phyloP scores from a whole-genome alignment of 192 early-diverging fungal genomes.

The Backusella australiensis region DNA sequence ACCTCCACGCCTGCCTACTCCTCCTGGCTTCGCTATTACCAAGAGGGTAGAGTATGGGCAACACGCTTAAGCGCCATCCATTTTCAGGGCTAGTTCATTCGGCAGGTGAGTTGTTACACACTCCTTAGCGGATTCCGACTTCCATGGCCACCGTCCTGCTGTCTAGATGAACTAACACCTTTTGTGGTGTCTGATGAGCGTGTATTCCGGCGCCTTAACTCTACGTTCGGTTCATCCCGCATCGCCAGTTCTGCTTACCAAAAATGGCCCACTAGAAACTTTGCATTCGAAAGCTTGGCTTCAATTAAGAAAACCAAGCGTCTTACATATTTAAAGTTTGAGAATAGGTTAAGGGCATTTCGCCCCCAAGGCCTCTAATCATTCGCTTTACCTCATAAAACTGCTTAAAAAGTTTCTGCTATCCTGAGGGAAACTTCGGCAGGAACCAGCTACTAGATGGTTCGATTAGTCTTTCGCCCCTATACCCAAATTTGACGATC shows the following conservation, averaged over 20 bases:
- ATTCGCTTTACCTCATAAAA: conserved; percentile 84
- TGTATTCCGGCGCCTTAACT: conserved; percentile 58
- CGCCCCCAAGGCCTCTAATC: conserved; percentile 79
- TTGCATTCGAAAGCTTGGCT: conserved; percentile 62
- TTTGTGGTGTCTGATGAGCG: conserved; percentile 71
- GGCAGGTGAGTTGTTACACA: conserved; percentile 66
- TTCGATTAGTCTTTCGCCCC: conserved; percentile 83
- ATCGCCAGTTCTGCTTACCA: conserved; percentile 89
- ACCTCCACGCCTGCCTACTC: conserved; percentile 72
- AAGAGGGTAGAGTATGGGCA: conserved; percentile 68
- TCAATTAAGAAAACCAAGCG: conserved; percentile 68
- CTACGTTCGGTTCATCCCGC: conserved; percentile 82
- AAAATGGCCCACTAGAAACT: conserved; percentile 87
- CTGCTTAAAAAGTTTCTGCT: conserved; percentile 72
- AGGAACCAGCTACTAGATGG: conserved; percentile 85
- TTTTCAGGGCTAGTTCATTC: conserved; percentile 69
- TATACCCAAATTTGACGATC: conserved; percentile 80
- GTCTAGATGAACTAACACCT: conserved; percentile 80
- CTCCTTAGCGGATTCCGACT: conserved; percentile 82
- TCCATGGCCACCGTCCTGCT: conserved; percentile 84
- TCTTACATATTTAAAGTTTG: conserved; percentile 79
- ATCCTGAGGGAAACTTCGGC: conserved; percentile 83
- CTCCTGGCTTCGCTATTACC: conserved; percentile 51
- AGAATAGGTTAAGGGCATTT: conserved; percentile 78
- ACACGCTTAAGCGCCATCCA: conserved; percentile 78